A percentile compares a stretch with the other conserved stretches of the same genome.
These are phyloP conservation scores for Euphorbia lathyris DNA, from an alignment of 345 rosid genomes.

Conservation along the genomic window DNA sequence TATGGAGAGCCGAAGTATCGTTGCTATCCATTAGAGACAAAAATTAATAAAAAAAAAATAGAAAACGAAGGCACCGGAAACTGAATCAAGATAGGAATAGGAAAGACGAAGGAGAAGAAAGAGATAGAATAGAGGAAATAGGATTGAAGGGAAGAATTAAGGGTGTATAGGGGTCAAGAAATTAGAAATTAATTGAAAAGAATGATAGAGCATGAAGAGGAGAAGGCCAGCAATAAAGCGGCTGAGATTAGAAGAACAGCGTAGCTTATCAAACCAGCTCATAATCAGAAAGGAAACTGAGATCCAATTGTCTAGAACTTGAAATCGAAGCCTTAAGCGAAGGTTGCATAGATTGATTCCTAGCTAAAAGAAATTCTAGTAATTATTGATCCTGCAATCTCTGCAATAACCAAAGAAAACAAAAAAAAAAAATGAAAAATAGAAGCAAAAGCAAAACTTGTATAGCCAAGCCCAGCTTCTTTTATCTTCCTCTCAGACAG, in stretches of 20 bases:
- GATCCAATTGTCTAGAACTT: background rate
- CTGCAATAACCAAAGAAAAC: background rate
- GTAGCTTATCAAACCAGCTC: constrained; percentile 29
- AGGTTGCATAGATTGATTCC: constrained; percentile 14
- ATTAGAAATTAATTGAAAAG: constrained; percentile 53
- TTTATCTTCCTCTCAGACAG: too few species aligned
- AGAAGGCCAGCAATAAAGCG: constrained; percentile 59
- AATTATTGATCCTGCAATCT: background rate
- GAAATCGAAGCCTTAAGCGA: background rate
- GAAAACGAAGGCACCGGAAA: background rate
- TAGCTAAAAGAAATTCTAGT: background rate
- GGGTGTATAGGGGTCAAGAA: constrained; percentile 57
- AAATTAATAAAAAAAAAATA: background rate
- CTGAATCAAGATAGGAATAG: background rate
- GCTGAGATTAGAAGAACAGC: constrained; percentile 49
- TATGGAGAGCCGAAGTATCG: constrained; percentile 17
- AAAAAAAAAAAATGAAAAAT: too few species aligned
- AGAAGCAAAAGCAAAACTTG: too few species aligned
- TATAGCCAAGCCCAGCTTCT: too few species aligned
- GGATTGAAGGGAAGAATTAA: constrained; percentile 16
- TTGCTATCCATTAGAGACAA: constrained; percentile 39
- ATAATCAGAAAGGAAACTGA: background rate
- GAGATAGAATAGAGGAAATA: background rate
- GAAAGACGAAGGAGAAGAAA: background rate
- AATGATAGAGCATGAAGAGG: constrained; percentile 45